Evolutionary conservation across 129 eudicot genomes (phyloP).

Genomic region (Tagetes patula): DNA sequence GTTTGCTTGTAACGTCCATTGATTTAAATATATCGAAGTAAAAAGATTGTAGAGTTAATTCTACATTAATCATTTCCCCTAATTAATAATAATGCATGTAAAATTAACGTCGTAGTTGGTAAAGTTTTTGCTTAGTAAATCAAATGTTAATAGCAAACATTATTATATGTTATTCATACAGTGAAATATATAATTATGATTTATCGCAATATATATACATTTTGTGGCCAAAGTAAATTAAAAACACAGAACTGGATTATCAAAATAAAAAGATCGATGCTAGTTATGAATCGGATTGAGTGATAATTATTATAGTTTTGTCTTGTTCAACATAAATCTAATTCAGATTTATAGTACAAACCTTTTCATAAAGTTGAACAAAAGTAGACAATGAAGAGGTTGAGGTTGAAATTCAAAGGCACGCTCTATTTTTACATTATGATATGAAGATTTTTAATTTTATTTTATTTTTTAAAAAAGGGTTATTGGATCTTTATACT

Average conservation of each 20-base stretch:
- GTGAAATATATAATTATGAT: no score
- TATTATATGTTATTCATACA: no score
- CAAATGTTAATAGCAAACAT: no score
- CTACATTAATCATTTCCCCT: no score
- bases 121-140: no score
- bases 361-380: slow-evolving; percentile 5
- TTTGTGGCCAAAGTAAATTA: background rate
- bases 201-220: background rate
- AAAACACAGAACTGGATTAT: background rate
- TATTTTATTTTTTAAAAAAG: background rate
- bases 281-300: background rate
- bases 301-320: background rate
- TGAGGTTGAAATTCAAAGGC: slow-evolving; percentile 5
- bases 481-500: no score
- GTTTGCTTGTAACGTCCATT: no score
- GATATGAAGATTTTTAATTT: background rate
- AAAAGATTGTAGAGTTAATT: no score
- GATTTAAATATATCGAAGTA: no score
- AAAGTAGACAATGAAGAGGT: slow-evolving; percentile 1
- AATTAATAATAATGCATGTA: no score
- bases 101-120: no score
- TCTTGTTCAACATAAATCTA: background rate
- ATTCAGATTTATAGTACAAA: background rate
- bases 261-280: background rate
- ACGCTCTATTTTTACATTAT: background rate